Conservation (phyloP, 2,329 filamentous ascomycete species). For the Talaromyces amestolkiae region DNA sequence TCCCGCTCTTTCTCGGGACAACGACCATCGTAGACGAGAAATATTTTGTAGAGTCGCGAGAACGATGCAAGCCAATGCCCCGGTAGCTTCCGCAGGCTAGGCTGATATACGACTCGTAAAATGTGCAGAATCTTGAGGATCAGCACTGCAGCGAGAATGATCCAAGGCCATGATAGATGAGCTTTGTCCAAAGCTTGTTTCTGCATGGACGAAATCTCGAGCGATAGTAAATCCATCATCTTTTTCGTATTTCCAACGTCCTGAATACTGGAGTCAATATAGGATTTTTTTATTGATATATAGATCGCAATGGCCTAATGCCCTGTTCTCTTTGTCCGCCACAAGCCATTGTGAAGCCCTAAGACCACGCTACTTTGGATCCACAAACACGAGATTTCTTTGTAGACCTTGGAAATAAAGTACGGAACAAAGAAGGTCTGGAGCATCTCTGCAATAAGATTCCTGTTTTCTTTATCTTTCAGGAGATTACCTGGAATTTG, state of each 20-base stretch:
- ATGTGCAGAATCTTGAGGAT: background rate
- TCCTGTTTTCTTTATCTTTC: background rate
- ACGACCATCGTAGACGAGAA: background rate
- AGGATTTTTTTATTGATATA: background rate
- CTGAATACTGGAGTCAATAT: background rate
- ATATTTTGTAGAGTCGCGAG: background rate
- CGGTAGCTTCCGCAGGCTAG: background rate
- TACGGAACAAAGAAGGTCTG: background rate
- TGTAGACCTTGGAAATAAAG: background rate
- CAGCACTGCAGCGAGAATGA: background rate
- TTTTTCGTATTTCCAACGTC: background rate
- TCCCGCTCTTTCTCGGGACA: background rate
- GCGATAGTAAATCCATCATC: background rate
- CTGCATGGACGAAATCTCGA: background rate
- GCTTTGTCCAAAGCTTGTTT: background rate
- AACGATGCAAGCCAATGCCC: background rate
- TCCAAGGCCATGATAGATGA: background rate
- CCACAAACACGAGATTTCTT: background rate
- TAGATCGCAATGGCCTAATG: background rate
- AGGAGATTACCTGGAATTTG: background rate
- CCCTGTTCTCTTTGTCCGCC: background rate
- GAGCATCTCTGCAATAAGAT: background rate
- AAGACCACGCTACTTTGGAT: background rate
- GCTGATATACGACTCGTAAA: background rate
- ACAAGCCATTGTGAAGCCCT: background rate